Evolutionary conservation across 140 eudicot genomes (phyloP), one percentile per base, ranked within the genome.

Genomic region (Ambrosia hybrid): DNA sequence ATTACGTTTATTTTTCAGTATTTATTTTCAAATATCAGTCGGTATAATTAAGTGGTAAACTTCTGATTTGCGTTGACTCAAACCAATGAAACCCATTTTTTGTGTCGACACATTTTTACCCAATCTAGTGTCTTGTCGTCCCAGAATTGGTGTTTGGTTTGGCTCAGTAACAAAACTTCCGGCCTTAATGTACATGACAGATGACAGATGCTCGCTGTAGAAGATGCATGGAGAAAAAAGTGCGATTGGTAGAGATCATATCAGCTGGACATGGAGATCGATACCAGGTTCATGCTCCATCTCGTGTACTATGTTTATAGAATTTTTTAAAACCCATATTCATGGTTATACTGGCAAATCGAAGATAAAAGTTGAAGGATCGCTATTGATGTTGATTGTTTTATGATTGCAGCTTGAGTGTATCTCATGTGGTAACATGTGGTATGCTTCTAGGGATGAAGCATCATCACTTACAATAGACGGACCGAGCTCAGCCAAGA

Each of bases 131-230:
- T 21, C n/a, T 3, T 58, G 65, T 10, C 15, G 37, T 4, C 51
- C 13, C 51, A 46, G 51, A 9, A 9, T 57, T 21, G 4, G 8
- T 57, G 67, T 34, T 60, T 2, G 26, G 46, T 36, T 5, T 36
- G 11, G 4, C 45, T 2, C 5, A 10, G 10, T 61, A 33, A 36
- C 67, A 62, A 21, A 21, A 62, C 21, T 62, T n/a, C 16, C 2
- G 7, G 9, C 1, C 4, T 62, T 62, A 21, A 36, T 68, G 41
- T 74, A 13, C 77, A 34, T 56, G 30, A 39, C 90, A 92, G 98
- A 92, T 92, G 98, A 92, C 96, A 6, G 96, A 89, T 89, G 98
- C 98, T 65, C 96, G 96, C 41, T 92, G 98, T 79, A 83, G 79
- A 71, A 89, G 98, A 77, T 92, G 98, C 85, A 58, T 51, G 8